phyloP scores from a whole-genome alignment of 768 basidiomycete genomes.

The Strobilomyces echinocephalus region DNA sequence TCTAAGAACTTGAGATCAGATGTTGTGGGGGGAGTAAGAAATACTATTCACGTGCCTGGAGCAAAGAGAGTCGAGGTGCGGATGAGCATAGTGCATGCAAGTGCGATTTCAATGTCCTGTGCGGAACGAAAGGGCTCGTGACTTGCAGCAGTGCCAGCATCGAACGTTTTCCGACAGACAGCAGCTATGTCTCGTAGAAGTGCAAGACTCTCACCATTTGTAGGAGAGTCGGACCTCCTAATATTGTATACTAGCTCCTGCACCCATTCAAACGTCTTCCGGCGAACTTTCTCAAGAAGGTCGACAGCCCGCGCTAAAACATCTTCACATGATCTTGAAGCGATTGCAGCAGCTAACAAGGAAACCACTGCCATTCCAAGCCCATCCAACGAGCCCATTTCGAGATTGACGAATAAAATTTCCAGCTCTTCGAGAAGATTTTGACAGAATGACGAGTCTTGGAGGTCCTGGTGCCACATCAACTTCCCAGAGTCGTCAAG shows the following conservation, averaged over 20 bases:
- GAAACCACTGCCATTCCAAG: background rate
- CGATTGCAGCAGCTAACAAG: background rate
- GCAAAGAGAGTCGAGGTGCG: background rate
- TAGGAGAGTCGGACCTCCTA: background rate
- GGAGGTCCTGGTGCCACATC: background rate
- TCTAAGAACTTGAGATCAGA: background rate
- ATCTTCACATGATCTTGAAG: background rate
- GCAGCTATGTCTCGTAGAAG: background rate
- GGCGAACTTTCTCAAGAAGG: background rate
- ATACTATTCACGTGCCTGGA: background rate
- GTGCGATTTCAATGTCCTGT: background rate
- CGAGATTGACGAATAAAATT: background rate
- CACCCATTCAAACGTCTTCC: background rate
- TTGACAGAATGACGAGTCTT: background rate
- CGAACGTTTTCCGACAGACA: background rate
- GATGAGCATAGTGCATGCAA: background rate
- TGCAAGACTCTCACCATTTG: background rate
- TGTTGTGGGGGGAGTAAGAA: too few species aligned
- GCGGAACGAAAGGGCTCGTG: background rate
- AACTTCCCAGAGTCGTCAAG: background rate
- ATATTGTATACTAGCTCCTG: background rate
- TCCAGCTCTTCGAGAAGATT: background rate
- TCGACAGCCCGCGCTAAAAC: background rate
- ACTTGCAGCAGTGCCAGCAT: background rate
- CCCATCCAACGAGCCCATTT: background rate